A percentile compares a stretch with the other conserved stretches of the same genome.
Conservation (phyloP, 805 yeast genomes). For the Priceomyces fermenticarens region DNA sequence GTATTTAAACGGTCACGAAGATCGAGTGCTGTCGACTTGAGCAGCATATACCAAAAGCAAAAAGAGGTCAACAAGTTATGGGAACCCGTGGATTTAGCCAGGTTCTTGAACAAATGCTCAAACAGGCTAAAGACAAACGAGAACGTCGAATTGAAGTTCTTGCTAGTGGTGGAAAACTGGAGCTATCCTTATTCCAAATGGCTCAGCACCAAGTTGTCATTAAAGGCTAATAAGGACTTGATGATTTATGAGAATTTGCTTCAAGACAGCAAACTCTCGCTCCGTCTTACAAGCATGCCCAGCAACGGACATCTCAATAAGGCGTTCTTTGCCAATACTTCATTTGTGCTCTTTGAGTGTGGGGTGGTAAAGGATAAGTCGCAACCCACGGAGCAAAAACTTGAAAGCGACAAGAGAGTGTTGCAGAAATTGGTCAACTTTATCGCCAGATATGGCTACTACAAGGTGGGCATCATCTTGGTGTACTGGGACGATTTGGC, state of each 20-base stretch:
- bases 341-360: slow-evolving; percentile 50
- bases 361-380: slow-evolving; percentile 34
- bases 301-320: slow-evolving; percentile 30
- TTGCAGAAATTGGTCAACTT: slow-evolving; percentile 34
- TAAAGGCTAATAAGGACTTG: slow-evolving; percentile 28
- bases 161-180: slow-evolving; percentile 52
- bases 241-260: slow-evolving; percentile 24
- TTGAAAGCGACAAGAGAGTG: slow-evolving; percentile 33
- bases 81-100: slow-evolving; percentile 43
- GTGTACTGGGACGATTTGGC: slow-evolving; percentile 40
- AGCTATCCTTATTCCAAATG: slow-evolving; percentile 43
- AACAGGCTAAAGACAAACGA: slow-evolving; percentile 21
- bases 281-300: slow-evolving; percentile 44
- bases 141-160: slow-evolving; percentile 26
- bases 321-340: slow-evolving; percentile 35
- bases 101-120: slow-evolving; percentile 28
- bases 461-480: slow-evolving; percentile 37
- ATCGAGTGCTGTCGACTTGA: slow-evolving; percentile 7
- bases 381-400: slow-evolving; percentile 24
- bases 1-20: slow-evolving; percentile 10
- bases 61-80: slow-evolving; percentile 40
- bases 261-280: slow-evolving; percentile 18
- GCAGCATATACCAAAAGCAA: slow-evolving; percentile 24
- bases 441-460: slow-evolving; percentile 32
- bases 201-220: slow-evolving; percentile 44